A percentile compares a stretch with the other conserved stretches of the same genome.
These are phyloP conservation scores for Juglanconis sp. DNA, from an alignment of 2,329 filamentous ascomycete species.

Conservation along the genomic window DNA sequence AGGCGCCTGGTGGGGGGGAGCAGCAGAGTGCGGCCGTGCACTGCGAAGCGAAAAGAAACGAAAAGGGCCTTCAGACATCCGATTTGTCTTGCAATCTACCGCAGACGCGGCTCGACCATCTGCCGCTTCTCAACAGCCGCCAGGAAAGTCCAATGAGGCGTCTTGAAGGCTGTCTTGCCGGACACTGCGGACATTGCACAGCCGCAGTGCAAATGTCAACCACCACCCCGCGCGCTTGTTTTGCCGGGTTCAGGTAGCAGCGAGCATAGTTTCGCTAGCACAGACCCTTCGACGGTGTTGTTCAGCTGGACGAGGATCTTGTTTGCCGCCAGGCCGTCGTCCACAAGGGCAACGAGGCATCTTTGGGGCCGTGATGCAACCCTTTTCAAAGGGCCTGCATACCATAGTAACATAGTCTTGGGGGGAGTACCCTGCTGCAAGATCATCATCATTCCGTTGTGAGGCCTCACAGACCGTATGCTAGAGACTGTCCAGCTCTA, in stretches of 20 bases:
- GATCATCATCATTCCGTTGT: not conserved
- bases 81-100: conserved; percentile 3
- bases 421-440: not conserved
- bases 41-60: not conserved
- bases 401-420: not conserved
- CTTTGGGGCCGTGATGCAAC: not conserved
- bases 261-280: not conserved
- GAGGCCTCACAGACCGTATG: not conserved
- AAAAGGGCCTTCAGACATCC: conserved; percentile 5
- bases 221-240: conserved; percentile 3
- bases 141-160: conserved; percentile 13
- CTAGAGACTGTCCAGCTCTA: no score
- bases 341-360: not conserved
- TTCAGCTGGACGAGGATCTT: conserved; percentile 12
- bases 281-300: not conserved
- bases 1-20: conserved; percentile 1
- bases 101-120: not conserved
- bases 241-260: not conserved
- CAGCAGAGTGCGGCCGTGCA: conserved; percentile 6
- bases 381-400: not conserved
- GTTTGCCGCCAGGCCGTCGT: conserved; percentile 5
- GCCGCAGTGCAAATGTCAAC: not conserved
- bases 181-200: not conserved
- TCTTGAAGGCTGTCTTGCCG: not conserved
- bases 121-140: conserved; percentile 13